A percentile compares a stretch with the other conserved stretches of the same genome.
Evolutionary conservation across 371 early-diverging fungal species (phyloP).

Genomic region (Caulochytrium protostelioides): DNA sequence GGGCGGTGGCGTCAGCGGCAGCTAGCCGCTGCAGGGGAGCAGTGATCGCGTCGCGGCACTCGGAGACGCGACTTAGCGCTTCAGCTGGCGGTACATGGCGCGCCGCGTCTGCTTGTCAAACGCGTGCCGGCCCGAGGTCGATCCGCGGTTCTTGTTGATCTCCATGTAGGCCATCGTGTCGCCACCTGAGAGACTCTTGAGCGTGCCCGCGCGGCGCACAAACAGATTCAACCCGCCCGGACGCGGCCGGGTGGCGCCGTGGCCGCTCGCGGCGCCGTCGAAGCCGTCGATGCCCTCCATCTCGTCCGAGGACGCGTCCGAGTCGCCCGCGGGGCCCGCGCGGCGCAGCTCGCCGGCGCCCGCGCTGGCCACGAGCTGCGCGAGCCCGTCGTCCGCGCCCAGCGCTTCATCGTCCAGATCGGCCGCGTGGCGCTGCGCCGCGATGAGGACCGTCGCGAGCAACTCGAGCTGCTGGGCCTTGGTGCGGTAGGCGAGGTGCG

Average conservation of each 20-base stretch:
- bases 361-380: slow-evolving; percentile 8
- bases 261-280: no score
- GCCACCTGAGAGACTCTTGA: slow-evolving; percentile 55
- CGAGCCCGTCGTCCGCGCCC: slow-evolving; percentile 18
- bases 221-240: no score
- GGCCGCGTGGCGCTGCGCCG: slow-evolving; percentile 37
- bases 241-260: no score
- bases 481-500: slow-evolving; percentile 43
- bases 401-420: slow-evolving; percentile 42
- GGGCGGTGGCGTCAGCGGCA: no score
- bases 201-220: slow-evolving; percentile 29
- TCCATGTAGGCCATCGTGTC: slow-evolving; percentile 77
- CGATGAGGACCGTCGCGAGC: slow-evolving; percentile 52
- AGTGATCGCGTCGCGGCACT: no score
- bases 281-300: slow-evolving; percentile 13
- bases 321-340: slow-evolving; percentile 2
- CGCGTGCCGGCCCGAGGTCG: no score
- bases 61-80: no score
- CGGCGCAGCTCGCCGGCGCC: slow-evolving; percentile 6
- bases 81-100: no score
- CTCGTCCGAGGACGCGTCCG: slow-evolving; percentile 9
- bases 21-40: no score
- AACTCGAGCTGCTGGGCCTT: slow-evolving; percentile 57
- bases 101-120: no score
- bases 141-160: slow-evolving; percentile 10